Percentiles rank a stretch among this genome's conserved stretches.
Conservation (phyloP, 2,329 filamentous ascomycete species). For the Aspergillus arachidicola region DNA sequence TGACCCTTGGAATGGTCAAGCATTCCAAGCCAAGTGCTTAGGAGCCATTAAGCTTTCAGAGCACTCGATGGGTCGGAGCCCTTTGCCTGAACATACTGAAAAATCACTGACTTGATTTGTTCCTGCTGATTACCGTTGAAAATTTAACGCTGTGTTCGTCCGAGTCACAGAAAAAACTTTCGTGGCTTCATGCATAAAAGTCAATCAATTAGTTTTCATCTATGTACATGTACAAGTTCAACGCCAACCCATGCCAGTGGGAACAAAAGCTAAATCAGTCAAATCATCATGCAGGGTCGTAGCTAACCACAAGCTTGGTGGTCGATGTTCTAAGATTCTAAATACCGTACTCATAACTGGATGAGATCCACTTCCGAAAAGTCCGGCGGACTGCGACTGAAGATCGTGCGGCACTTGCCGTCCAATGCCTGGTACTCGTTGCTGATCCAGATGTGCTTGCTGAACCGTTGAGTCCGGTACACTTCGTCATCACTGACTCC, state of each 20-base stretch:
- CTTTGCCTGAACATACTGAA: neutral
- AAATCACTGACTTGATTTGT: neutral
- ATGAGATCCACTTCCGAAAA: conserved; percentile 88
- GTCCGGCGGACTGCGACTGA: conserved; percentile 82
- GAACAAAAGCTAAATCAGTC: neutral
- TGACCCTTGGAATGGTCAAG: neutral
- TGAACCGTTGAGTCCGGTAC: conserved; percentile 72
- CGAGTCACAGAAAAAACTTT: neutral
- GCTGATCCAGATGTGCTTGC: conserved; percentile 84
- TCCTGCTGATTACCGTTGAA: neutral
- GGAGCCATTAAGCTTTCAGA: no score
- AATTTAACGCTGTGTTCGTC: neutral
- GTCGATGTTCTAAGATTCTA: neutral
- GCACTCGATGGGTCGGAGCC: no score
- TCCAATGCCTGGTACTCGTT: conserved; percentile 90
- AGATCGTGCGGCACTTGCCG: conserved; percentile 79
- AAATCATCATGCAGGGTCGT: neutral
- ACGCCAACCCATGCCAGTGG: neutral
- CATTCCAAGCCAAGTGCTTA: neutral
- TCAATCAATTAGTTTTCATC: neutral
- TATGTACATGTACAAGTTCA: neutral
- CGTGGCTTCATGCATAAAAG: neutral
- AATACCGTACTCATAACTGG: conserved; percentile 57
- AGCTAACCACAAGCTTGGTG: neutral
- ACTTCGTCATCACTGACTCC: conserved; percentile 94